Base-by-base conservation (phyloP, 495 filamentous ascomycete species). In the Xylaria curta region DNA sequence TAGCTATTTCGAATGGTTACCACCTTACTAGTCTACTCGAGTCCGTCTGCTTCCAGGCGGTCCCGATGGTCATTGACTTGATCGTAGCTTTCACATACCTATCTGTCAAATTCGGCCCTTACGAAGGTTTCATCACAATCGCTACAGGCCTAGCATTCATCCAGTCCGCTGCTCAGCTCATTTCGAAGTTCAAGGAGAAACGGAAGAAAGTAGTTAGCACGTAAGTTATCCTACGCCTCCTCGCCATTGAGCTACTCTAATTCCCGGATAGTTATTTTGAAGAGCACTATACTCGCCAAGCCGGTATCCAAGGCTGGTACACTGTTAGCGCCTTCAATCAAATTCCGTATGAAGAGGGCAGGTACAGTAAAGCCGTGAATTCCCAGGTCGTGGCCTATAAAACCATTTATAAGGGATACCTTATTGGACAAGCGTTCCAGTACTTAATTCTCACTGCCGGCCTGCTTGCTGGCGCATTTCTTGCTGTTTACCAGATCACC, bases 281-380 rank as follows among this genome's bases (percentile, higher is more conserved):
- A 74, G 88, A 92, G 75, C 82, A 84, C 62, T 88, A 87, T 62
- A 83, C 90, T 26, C 85, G 90, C 68, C 86, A 89, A 73, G 88
- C 92, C 63, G 86, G 88, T 2, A 87, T 93, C 63, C 84, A 85
- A 68, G 89, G 87, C 46, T 94, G 92, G 92, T 81, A 85, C 31
- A 92, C 91, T 17, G 91, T 92, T 31, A 86, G 84, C 66, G 88
- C 90, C 75, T 93, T 94, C 83, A 94, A 94, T 76, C 88, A 90
- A 70, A 84, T 90, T 33, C 78, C 81, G 1, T 89, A 92, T 72
- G 91, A 94, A 75, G 84, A 88, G 72, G 81, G 82, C 24, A 85
- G 89, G 66, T 92, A 93, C 75, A 82, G 82, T n/a, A 73, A 78
- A 10, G 85, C 84, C 12, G 83, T 87, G 46, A 81, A 82, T 49